Conservation (phyloP, 768 basidiomycete species). For the Agrocybe pediades region DNA sequence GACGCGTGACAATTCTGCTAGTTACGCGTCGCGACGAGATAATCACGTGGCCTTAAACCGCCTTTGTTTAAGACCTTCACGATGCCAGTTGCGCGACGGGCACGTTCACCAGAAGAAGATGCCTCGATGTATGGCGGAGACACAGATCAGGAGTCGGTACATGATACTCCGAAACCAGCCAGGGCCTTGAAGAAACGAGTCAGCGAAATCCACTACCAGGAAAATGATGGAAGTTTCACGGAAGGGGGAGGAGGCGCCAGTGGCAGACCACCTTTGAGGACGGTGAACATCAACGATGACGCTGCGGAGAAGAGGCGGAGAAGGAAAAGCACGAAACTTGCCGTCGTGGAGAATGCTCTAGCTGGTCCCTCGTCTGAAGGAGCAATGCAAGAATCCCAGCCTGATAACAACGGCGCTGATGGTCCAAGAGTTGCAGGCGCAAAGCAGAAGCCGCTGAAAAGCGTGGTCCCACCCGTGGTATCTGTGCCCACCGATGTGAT, state of each 20-base stretch:
- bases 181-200: conserved; percentile 58
- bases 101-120: conserved; percentile 36
- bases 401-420: conserved; percentile 38
- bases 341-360: conserved; percentile 55
- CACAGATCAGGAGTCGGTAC: conserved; percentile 39
- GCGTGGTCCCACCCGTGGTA: conserved; percentile 59
- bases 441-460: conserved; percentile 64
- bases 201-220: conserved; percentile 56
- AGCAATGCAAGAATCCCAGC: conserved; percentile 26
- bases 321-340: conserved; percentile 74
- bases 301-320: conserved; percentile 83
- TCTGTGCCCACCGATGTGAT: conserved; percentile 80
- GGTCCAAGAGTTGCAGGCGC: conserved; percentile 34
- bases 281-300: conserved; percentile 78
- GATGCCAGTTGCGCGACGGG: conserved; percentile 41
- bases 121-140: conserved; percentile 36
- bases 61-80: conserved; percentile 42
- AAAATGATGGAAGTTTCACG: conserved; percentile 43
- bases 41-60: conserved; percentile 36
- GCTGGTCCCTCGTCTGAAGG: conserved; percentile 63
- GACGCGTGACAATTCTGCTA: conserved; percentile 11
- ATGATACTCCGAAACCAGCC: conserved; percentile 38
- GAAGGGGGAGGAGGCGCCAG: conserved; percentile 34
- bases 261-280: conserved; percentile 39
- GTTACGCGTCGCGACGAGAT: conserved; percentile 25